These are phyloP conservation scores for Entoloma clypeatum DNA, from an alignment of 1,284 basidiomycete species.

Conservation along the genomic window DNA sequence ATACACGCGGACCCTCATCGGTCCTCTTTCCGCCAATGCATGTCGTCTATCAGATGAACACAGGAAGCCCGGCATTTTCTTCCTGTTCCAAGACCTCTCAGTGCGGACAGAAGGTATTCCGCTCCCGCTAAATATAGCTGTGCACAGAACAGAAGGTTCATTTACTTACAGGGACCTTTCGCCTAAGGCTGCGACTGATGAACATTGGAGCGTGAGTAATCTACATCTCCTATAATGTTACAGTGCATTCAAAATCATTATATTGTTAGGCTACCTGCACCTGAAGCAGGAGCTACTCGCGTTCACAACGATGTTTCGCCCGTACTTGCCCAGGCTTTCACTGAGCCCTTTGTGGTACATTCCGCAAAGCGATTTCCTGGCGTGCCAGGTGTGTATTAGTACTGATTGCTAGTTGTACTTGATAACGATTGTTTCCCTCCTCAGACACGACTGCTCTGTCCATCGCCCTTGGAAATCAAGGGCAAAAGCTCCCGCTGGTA, in stretches of 20 bases:
- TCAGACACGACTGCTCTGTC: slow-evolving; percentile 85
- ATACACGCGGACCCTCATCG: slow-evolving; percentile 85
- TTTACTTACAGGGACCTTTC: slow-evolving; percentile 55
- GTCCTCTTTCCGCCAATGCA: slow-evolving; percentile 81
- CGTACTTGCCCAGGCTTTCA: slow-evolving; percentile 80
- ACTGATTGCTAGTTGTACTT: slow-evolving; percentile 10
- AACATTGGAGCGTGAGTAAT: slow-evolving; percentile 77
- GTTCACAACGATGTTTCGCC: slow-evolving; percentile 65
- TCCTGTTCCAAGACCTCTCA: slow-evolving; percentile 84
- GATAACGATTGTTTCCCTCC: slow-evolving; percentile 12
- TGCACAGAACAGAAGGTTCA: slow-evolving; percentile 7
- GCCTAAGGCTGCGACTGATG: slow-evolving; percentile 77
- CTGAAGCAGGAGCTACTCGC: slow-evolving; percentile 59
- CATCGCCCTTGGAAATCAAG: slow-evolving; percentile 88
- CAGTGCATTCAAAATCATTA: neutral
- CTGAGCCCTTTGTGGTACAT: slow-evolving; percentile 86
- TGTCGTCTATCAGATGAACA: slow-evolving; percentile 80
- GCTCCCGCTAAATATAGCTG: neutral
- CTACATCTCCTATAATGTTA: slow-evolving; percentile 2
- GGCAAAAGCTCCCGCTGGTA: slow-evolving; percentile 85
- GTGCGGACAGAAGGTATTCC: slow-evolving; percentile 68
- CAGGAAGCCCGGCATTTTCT: slow-evolving; percentile 80
- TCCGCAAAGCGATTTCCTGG: slow-evolving; percentile 92
- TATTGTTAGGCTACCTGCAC: slow-evolving; percentile 57
- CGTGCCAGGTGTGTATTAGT: slow-evolving; percentile 66